phyloP scores from a whole-genome alignment of 2,329 filamentous ascomycete genomes.

The Chaetoscypha palmicola region DNA sequence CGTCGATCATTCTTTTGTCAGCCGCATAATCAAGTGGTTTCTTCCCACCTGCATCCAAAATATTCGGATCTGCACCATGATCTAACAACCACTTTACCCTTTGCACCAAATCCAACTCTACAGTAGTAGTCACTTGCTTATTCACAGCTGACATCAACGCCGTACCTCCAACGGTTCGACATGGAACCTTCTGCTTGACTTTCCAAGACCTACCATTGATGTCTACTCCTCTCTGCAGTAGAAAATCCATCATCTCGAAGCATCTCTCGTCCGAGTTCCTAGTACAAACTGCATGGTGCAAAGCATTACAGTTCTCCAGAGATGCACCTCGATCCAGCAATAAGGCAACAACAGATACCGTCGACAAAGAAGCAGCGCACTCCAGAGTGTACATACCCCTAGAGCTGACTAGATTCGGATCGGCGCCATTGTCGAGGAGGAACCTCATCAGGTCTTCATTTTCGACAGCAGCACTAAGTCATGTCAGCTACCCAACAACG shows the following conservation, averaged over 20 bases:
- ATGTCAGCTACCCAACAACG: background rate
- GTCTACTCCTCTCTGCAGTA: conserved; percentile 1
- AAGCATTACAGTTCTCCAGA: background rate
- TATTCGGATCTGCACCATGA: background rate
- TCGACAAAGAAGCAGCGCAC: conserved; percentile 1
- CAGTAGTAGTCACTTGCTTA: no score
- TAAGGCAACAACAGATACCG: background rate
- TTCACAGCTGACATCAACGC: conserved; percentile 1
- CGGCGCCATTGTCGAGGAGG: conserved; percentile 3
- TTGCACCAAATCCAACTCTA: background rate
- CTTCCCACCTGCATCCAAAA: background rate
- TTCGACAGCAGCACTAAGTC: background rate
- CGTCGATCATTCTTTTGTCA: background rate
- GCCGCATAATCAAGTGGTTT: conserved; percentile 1
- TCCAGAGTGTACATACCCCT: background rate
- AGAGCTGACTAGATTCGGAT: conserved; percentile 4
- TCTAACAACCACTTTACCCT: background rate
- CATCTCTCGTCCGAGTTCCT: background rate
- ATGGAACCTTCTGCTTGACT: background rate
- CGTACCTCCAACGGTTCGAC: background rate
- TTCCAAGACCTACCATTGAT: background rate
- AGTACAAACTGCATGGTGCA: conserved; percentile 1
- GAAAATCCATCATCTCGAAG: conserved; percentile 1
- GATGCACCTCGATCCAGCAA: conserved; percentile 1
- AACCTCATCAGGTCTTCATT: conserved; percentile 1